phyloP scores from a whole-genome alignment of 768 basidiomycete species.

The Lentinula lateritia region DNA sequence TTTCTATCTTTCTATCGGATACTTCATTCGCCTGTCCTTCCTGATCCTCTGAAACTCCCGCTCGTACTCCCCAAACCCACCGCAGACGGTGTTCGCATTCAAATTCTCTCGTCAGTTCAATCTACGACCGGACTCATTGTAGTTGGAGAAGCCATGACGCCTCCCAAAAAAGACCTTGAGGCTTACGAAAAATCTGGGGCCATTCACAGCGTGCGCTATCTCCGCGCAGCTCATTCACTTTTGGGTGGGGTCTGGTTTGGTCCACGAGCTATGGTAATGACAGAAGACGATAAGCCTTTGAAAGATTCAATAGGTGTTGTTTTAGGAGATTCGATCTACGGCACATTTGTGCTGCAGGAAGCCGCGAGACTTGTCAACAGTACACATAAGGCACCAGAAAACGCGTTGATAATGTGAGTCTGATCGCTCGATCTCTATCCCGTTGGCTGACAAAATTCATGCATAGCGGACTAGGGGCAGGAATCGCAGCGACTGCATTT shows the following conservation, averaged over 20 bases:
- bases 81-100: conserved; percentile 35
- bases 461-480: conserved; percentile 80
- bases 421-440: not conserved
- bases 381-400: conserved; percentile 36
- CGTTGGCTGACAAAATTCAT: conserved; percentile 7
- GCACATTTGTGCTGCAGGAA: conserved; percentile 83
- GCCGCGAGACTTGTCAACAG: conserved; percentile 66
- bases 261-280: conserved; percentile 33
- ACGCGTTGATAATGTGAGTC: conserved; percentile 69
- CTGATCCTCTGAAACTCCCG: conserved; percentile 43
- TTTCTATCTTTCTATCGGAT: conserved; percentile 26
- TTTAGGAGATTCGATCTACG: conserved; percentile 78
- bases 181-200: conserved; percentile 20
- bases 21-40: conserved; percentile 52
- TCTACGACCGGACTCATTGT: conserved; percentile 79
- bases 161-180: conserved; percentile 22
- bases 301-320: conserved; percentile 47
- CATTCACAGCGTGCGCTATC: conserved; percentile 51
- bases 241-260: conserved; percentile 80
- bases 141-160: conserved; percentile 66
- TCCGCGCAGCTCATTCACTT: conserved; percentile 61
- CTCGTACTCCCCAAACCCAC: conserved; percentile 43
- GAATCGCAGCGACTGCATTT: conserved; percentile 76
- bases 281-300: conserved; percentile 31
- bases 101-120: conserved; percentile 57